These are phyloP conservation scores for Podaxis sp. DNA, from an alignment of 768 basidiomycete species.

Conservation along the genomic window DNA sequence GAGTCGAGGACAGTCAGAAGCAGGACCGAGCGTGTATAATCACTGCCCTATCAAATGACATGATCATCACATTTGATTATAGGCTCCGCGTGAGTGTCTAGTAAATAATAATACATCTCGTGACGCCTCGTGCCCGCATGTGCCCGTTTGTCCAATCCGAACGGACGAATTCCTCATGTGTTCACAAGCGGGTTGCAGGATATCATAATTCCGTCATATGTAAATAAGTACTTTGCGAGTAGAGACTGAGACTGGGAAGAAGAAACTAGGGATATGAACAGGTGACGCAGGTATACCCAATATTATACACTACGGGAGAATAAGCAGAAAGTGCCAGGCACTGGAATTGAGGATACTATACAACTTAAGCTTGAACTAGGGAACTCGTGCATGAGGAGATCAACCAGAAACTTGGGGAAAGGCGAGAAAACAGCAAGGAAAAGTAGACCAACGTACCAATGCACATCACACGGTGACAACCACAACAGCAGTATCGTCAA, in stretches of 20 bases:
- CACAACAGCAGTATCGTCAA: conserved; percentile 67
- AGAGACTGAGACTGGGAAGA: neutral
- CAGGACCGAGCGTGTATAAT: neutral
- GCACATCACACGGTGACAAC: conserved; percentile 29
- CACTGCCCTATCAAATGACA: neutral
- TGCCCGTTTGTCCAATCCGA: no score
- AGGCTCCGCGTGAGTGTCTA: neutral
- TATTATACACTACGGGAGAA: neutral
- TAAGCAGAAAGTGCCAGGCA: neutral
- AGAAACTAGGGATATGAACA: neutral
- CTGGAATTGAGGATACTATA: neutral
- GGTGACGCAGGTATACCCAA: neutral
- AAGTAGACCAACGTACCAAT: neutral
- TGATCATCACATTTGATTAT: neutral
- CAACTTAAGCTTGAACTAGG: neutral
- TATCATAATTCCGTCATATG: neutral
- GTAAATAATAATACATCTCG: neutral
- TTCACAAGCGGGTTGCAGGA: neutral
- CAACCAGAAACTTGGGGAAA: neutral
- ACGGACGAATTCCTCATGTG: neutral
- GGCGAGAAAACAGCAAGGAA: neutral
- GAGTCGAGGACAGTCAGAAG: neutral
- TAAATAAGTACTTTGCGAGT: neutral
- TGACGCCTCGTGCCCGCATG: neutral
- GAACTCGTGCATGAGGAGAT: neutral